phyloP scores from a whole-genome alignment of 176 grass and related monocot species.

The Urochloa ruziziensis region DNA sequence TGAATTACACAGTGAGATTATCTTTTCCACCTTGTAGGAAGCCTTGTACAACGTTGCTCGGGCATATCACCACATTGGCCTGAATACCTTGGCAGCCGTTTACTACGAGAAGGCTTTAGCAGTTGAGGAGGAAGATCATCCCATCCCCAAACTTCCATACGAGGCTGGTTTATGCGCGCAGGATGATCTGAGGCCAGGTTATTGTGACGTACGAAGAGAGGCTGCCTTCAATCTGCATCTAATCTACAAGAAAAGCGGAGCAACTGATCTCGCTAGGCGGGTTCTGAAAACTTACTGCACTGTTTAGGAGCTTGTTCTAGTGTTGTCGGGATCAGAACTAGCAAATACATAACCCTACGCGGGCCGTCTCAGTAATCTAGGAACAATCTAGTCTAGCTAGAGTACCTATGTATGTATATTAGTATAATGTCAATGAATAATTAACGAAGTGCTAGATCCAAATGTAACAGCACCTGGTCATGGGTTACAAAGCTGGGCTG shows the following conservation, averaged over 20 bases:
- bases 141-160: slow-evolving; percentile 74
- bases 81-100: slow-evolving; percentile 67
- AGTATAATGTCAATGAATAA: background rate
- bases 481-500: background rate
- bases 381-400: background rate
- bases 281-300: slow-evolving; percentile 84
- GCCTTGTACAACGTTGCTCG: slow-evolving; percentile 86
- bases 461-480: background rate
- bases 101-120: slow-evolving; percentile 91
- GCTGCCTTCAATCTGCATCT: slow-evolving; percentile 94
- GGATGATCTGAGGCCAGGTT: slow-evolving; percentile 50
- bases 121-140: slow-evolving; percentile 52
- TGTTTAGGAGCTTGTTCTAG: slow-evolving; percentile 28
- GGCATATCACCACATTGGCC: slow-evolving; percentile 85
- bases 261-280: slow-evolving; percentile 76
- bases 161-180: slow-evolving; percentile 36
- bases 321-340: background rate
- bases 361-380: background rate
- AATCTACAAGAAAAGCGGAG: slow-evolving; percentile 94
- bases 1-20: background rate
- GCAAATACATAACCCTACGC: background rate
- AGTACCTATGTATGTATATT: background rate
- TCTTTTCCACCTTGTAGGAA: slow-evolving; percentile 55
- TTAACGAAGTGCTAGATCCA: background rate
- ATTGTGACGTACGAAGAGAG: slow-evolving; percentile 74